Base-by-base conservation (phyloP, 148 eudicot species). In the Chenopodium berlandieri region DNA sequence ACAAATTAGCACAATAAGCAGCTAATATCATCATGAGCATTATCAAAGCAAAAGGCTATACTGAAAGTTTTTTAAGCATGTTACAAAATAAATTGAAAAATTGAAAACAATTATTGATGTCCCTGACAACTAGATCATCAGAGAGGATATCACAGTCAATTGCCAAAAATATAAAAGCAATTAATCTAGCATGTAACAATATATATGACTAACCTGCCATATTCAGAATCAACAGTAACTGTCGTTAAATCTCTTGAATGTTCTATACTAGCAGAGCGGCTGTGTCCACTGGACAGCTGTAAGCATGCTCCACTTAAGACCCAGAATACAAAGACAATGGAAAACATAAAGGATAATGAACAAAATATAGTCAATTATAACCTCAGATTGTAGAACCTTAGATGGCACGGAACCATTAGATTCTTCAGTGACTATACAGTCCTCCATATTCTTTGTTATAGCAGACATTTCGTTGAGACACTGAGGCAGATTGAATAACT, bases 131-230 rank as follows among this genome's bases (percentile, higher is more conserved):
- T 10, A 11, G 58, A 50, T 9, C 14, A 12, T 50, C 54, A 50
- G 14, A 50, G 14, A 54, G 58, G 20, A 54, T 54, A 54, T 14
- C 58, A 52, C 58, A 54, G 20, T 54, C 17, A 54, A 54, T 54
- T 17, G 2, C 58, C 58, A 11, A 1, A 54, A 54, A 54, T 54
- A 11, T 4, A 52, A 54, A 54, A 54, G 60, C 4, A 54, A 54
- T 2, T 13, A 4, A 13, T 54, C 60, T 48, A 48, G 52, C 60
- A 54, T 11, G 17, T 27, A 62, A 60, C 69, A 73, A 63, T 13
- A 66, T 40, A 78, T 46, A 72, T 16, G n/a, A 83, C 79, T 83
- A 23, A 79, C 85, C 85, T 83, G 75, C 75, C 52, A 54, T 67
- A 14, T 75, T 67, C 74, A 52, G 72, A 32, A 27, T 63, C 79